phyloP scores from a whole-genome alignment of 345 rosid species.

The Kandelia obovata region DNA sequence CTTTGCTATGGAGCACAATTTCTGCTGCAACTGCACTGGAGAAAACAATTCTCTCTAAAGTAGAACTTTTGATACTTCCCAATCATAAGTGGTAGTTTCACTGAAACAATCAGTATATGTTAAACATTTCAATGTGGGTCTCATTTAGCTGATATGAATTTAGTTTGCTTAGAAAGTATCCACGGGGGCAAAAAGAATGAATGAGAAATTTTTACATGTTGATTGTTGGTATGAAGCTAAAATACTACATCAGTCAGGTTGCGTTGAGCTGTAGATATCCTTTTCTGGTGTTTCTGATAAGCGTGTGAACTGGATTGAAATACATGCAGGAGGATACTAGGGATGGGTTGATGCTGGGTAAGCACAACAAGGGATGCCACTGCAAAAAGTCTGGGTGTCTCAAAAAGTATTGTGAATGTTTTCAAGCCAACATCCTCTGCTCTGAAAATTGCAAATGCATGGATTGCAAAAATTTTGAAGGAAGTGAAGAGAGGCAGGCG shows the following conservation, averaged over 20 bases:
- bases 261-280: not conserved
- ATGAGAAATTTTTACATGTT: not conserved
- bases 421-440: conserved; percentile 95
- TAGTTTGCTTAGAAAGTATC: not conserved
- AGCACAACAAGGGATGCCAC: conserved; percentile 99
- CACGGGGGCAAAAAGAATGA: not conserved
- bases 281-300: conserved; percentile 8
- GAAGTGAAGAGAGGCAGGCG: conserved; percentile 95
- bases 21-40: not conserved
- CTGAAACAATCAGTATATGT: not conserved
- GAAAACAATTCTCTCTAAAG: not conserved
- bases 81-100: not conserved
- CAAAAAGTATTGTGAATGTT: conserved; percentile 97
- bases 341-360: conserved; percentile 62
- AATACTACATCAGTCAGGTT: not conserved
- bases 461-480: conserved; percentile 97
- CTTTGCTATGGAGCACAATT: not conserved
- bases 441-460: conserved; percentile 95
- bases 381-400: conserved; percentile 99
- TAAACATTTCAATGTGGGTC: not conserved
- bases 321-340: conserved; percentile 71
- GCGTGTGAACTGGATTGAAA: conserved; percentile 4
- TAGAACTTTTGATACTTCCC: not conserved
- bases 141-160: not conserved
- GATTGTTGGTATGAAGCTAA: not conserved